Conservation (phyloP, 2,329 filamentous ascomycete species). For the Verticillium klebahnii region DNA sequence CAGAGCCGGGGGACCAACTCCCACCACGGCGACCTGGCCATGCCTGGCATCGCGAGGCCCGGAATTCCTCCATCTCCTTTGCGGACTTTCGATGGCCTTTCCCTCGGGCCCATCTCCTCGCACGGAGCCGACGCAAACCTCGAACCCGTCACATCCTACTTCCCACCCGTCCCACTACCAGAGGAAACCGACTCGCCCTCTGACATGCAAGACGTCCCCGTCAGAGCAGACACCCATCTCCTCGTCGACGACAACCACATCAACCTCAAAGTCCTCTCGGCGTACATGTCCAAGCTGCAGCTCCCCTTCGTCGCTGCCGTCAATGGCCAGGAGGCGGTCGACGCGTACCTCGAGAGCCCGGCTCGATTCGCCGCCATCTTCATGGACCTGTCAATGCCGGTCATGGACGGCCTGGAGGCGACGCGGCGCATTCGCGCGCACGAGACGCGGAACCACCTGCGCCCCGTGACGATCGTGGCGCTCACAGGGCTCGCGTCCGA, state of each 20-base stretch:
- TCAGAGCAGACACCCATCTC: constrained; percentile 9
- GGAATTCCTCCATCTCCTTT: neutral
- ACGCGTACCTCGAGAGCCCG: constrained; percentile 11
- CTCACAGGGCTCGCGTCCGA: constrained; percentile 38
- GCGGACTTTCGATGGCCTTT: neutral
- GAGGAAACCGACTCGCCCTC: too few species aligned
- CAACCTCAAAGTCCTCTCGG: constrained; percentile 27
- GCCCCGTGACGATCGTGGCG: constrained; percentile 36
- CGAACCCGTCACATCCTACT: neutral
- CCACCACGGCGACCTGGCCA: too few species aligned
- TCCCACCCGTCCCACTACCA: too few species aligned
- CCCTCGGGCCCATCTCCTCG: neutral
- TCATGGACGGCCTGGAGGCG: constrained; percentile 35
- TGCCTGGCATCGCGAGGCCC: too few species aligned
- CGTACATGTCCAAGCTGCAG: constrained; percentile 29
- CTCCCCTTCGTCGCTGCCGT: constrained; percentile 29
- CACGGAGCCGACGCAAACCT: neutral
- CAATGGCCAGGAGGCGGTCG: constrained; percentile 39
- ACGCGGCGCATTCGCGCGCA: constrained; percentile 35
- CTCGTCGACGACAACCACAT: constrained; percentile 31
- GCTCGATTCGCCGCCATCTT: constrained; percentile 10
- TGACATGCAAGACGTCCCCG: too few species aligned
- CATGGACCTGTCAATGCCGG: constrained; percentile 39
- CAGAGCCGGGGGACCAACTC: too few species aligned
- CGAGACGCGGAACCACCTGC: constrained; percentile 30